Percentiles rank a stretch among this genome's conserved stretches.
Conservation (phyloP, 192 early-diverging fungal genomes). For the Podochytrium sp. region DNA sequence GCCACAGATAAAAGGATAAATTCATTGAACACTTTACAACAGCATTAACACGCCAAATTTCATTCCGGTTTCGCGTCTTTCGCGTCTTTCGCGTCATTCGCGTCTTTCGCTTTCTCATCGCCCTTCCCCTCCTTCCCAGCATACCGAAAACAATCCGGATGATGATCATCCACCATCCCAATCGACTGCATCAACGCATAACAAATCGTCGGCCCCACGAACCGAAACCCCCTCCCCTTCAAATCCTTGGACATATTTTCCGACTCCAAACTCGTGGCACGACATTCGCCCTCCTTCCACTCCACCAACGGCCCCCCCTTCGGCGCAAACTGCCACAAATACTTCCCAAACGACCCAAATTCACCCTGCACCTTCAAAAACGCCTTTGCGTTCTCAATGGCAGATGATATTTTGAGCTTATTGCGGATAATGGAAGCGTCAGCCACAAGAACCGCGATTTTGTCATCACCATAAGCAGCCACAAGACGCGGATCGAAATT, state of each 20-base stretch:
- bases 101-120: too few relatives aligned
- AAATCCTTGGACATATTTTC: conserved; percentile 32
- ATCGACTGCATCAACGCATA: conserved; percentile 36
- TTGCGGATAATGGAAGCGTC: conserved; percentile 31
- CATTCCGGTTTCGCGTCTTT: too few relatives aligned
- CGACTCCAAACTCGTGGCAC: conserved; percentile 18
- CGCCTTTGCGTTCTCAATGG: conserved; percentile 23
- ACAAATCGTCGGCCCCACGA: conserved; percentile 27
- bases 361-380: conserved; percentile 32
- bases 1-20: too few relatives aligned
- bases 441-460: conserved; percentile 5
- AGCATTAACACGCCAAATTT: too few relatives aligned
- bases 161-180: conserved; percentile 33
- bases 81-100: too few relatives aligned
- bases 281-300: neutral
- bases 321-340: conserved; percentile 29
- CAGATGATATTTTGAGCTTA: conserved; percentile 5
- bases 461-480: neutral
- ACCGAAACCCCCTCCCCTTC: conserved; percentile 27
- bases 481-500: conserved; percentile 25
- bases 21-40: too few relatives aligned
- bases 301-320: neutral
- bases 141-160: conserved; percentile 3
- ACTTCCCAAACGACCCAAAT: conserved; percentile 33
- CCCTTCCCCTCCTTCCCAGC: too few relatives aligned